phyloP scores from a whole-genome alignment of 2,329 filamentous ascomycete species.

The Cercospora beticola region DNA sequence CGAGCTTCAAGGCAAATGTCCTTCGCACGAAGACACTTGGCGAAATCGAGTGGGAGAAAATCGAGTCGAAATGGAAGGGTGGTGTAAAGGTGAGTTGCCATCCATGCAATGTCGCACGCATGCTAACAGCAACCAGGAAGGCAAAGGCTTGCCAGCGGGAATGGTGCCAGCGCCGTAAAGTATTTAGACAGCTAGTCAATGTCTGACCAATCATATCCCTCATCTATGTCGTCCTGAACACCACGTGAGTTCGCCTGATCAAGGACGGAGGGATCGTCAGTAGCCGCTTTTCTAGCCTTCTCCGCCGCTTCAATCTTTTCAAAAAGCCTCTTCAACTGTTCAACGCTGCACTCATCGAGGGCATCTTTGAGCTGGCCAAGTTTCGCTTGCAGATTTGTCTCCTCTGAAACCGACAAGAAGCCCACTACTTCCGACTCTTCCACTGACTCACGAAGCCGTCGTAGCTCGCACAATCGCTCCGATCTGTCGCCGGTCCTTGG shows the following conservation, averaged over 20 bases:
- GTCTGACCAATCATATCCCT: background rate
- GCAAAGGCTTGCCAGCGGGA: conserved; percentile 1
- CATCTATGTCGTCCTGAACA: no score
- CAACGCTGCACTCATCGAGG: background rate
- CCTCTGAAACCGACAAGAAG: no score
- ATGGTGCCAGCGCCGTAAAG: background rate
- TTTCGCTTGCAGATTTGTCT: no score
- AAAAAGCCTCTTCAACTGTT: background rate
- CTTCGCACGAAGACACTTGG: conserved; percentile 39
- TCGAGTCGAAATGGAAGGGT: conserved; percentile 37
- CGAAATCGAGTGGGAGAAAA: conserved; percentile 38
- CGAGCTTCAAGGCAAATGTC: conserved; percentile 41
- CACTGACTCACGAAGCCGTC: background rate
- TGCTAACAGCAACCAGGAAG: background rate
- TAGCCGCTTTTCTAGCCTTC: background rate
- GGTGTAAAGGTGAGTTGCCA: conserved; percentile 27
- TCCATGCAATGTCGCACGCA: background rate
- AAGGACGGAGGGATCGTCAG: background rate
- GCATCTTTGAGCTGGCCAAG: background rate
- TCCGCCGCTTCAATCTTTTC: background rate
- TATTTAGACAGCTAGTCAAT: no score
- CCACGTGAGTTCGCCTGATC: background rate
- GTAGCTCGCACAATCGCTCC: background rate
- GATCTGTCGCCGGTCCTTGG: background rate
- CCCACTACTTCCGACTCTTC: background rate